Evolutionary conservation across 495 filamentous ascomycete species (phyloP).

Genomic region (Xylaria palmicola): DNA sequence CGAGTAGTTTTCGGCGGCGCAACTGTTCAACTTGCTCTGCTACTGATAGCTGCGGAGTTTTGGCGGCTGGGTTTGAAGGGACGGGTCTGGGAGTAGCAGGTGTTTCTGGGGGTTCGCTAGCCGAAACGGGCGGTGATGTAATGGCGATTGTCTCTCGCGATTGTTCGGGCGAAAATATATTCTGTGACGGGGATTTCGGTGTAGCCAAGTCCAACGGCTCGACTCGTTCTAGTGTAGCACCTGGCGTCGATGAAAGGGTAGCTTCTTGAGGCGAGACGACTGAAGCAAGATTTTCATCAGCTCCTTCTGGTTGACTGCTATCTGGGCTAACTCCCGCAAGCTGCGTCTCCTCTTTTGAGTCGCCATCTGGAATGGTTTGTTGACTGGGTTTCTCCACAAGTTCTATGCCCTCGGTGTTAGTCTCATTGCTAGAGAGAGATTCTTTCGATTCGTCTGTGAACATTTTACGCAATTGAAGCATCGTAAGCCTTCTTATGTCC

Average conservation of each 20-base stretch:
- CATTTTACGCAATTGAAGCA: slow-evolving; percentile 89
- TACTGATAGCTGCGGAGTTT: slow-evolving; percentile 30
- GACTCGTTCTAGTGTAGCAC: slow-evolving; percentile 50
- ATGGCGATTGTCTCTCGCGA: not conserved
- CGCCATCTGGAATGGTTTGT: slow-evolving; percentile 27
- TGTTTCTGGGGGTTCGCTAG: not conserved
- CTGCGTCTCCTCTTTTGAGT: slow-evolving; percentile 29
- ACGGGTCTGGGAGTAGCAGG: slow-evolving; percentile 13
- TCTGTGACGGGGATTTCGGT: slow-evolving; percentile 32
- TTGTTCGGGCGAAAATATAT: slow-evolving; percentile 14
- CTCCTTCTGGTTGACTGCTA: slow-evolving; percentile 15
- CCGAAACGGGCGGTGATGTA: not conserved
- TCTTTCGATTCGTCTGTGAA: slow-evolving; percentile 83
- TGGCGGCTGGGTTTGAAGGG: slow-evolving; percentile 2
- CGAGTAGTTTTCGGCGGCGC: slow-evolving; percentile 36
- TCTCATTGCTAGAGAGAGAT: slow-evolving; percentile 64
- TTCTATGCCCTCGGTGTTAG: slow-evolving; percentile 38
- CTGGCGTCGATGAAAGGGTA: slow-evolving; percentile 17
- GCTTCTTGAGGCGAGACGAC: slow-evolving; percentile 22
- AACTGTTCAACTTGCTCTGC: slow-evolving; percentile 52
- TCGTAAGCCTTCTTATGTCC: slow-evolving; percentile 88
- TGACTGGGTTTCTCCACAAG: slow-evolving; percentile 42
- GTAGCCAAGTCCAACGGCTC: slow-evolving; percentile 73
- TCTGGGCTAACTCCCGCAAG: slow-evolving; percentile 16
- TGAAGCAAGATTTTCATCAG: slow-evolving; percentile 19